Percentiles rank a stretch among this genome's conserved stretches.
Conservation (phyloP, 805 yeast genomes). For the Barnettozyma wickerhamii region DNA sequence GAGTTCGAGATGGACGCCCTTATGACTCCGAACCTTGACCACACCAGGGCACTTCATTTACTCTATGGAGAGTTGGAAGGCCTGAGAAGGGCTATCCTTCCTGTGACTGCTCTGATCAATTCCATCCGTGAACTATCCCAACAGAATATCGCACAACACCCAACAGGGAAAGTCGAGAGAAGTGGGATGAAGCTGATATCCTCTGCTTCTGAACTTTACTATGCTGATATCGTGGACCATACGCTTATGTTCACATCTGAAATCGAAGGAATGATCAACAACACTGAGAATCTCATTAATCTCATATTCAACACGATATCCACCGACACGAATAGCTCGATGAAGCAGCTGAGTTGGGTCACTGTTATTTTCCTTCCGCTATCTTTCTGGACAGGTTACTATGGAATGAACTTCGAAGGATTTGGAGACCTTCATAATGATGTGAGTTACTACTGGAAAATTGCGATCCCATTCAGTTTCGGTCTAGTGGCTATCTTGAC, state of each 20-base stretch:
- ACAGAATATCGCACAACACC: conserved; percentile 1
- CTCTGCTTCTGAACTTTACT: conserved; percentile 41
- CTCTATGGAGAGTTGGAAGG: conserved; percentile 49
- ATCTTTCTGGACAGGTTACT: conserved; percentile 58
- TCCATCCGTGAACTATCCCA: conserved; percentile 39
- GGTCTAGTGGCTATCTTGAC: conserved; percentile 33
- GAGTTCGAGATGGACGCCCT: conserved; percentile 50
- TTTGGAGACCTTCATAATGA: conserved; percentile 31
- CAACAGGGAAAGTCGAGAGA: background rate
- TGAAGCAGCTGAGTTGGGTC: conserved; percentile 49
- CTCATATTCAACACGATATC: conserved; percentile 55
- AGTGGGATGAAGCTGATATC: conserved; percentile 28
- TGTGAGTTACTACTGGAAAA: conserved; percentile 29
- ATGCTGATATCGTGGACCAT: conserved; percentile 56
- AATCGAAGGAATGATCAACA: conserved; percentile 48
- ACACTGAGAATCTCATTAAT: conserved; percentile 46
- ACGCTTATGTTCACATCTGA: conserved; percentile 47
- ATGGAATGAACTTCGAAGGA: conserved; percentile 40
- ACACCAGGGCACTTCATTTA: conserved; percentile 49
- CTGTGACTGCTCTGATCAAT: conserved; percentile 42
- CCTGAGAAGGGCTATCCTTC: conserved; percentile 42
- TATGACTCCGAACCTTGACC: conserved; percentile 43
- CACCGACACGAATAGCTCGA: conserved; percentile 50
- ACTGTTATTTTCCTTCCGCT: conserved; percentile 57
- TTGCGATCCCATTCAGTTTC: conserved; percentile 34